phyloP scores from a whole-genome alignment of 768 basidiomycete species.

The Mrakia gelida region DNA sequence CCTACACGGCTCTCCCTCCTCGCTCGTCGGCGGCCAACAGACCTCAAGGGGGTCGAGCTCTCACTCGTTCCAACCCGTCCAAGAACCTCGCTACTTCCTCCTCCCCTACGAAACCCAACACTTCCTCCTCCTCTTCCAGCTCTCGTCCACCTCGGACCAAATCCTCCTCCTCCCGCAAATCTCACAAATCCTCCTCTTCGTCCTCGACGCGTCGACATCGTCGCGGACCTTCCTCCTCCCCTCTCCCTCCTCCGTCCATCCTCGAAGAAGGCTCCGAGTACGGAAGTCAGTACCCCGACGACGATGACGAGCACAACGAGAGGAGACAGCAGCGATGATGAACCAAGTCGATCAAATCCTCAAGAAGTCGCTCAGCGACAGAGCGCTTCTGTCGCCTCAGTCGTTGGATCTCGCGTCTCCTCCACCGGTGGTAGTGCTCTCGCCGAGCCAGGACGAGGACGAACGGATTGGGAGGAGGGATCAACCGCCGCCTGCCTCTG shows the following conservation, averaged over 20 bases:
- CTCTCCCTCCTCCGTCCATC: too few relatives aligned
- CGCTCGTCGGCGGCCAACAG: neutral
- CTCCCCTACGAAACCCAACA: neutral
- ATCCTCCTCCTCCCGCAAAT: too few relatives aligned
- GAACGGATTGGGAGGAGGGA: neutral
- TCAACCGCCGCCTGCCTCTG: neutral
- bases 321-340: slow-evolving; percentile 12
- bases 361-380: neutral
- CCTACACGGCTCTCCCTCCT: neutral
- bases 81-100: neutral
- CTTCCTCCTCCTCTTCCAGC: neutral
- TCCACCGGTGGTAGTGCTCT: neutral
- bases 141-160: neutral
- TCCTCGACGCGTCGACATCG: too few relatives aligned
- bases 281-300: neutral
- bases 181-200: too few relatives aligned
- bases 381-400: neutral
- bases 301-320: neutral
- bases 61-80: neutral
- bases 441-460: neutral
- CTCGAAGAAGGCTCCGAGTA: neutral
- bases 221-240: too few relatives aligned
- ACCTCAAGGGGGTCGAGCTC: neutral
- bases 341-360: slow-evolving; percentile 2
- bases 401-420: neutral